Evolutionary conservation across 2,329 filamentous ascomycete genomes (phyloP), one percentile per base, ranked within the genome.

Genomic region (Mariannaea sp.): DNA sequence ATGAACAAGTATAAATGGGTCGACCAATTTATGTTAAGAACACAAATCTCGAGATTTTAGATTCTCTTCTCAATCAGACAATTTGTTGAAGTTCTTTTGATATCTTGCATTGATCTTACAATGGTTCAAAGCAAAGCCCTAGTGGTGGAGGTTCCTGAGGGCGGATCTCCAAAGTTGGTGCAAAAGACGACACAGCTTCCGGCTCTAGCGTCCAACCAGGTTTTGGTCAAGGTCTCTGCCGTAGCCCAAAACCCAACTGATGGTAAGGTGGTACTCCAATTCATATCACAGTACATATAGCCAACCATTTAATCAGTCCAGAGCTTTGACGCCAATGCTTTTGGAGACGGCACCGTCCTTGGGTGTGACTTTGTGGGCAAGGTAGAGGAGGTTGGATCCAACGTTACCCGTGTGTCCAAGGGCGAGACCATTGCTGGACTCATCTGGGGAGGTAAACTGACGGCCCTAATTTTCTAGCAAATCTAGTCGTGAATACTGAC

Each of bases 361-460:
- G 73, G 73, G 19, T 68, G 63, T 5, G 73, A 76, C 43, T 75
- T 75, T 53, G 62, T 64, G 3, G 73, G 74, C 5, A 63, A 46
- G 4, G 72, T 75, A 3, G 67, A 70, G 19, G 50, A 60, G 20
- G 39, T 73, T 0, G 76, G 73, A 0, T 17, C 56, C 14, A 24
- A 42, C 7, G 64, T 63, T 4, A 60, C 48, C 2, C 57, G 56
- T 7, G 40, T 66, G 10, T 48, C 52, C 2, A 42, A 57, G 27
- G 66, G 61, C 5, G 61, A 65, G 5, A 55, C 24, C 2, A 54
- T 69, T 20, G 67, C 64, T 7, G 64, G 61, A 1, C 48, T 70
- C 5, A 58, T 69, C 26, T 69, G 64, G 67, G 68, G 66, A 47
- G 67, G 67, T 68, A 43, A 38, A 55, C 58, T 63, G 13, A 22